A percentile compares a stretch with the other conserved stretches of the same genome.
Conservation (phyloP, 2,329 filamentous ascomycete genomes). For the Alternaria panax region DNA sequence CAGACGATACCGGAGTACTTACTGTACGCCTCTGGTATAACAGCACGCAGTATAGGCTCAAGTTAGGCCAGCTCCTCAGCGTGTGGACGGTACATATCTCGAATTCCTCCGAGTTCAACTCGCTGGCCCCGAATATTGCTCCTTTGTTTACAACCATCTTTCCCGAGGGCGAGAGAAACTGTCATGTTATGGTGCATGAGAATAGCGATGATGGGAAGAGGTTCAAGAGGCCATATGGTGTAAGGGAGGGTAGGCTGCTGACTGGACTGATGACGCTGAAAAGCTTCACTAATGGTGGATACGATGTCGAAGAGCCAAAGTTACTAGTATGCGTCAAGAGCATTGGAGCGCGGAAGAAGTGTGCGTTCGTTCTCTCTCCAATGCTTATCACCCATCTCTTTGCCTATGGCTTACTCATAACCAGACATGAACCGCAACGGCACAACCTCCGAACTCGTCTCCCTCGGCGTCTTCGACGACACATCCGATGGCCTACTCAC, state of each 20-base stretch:
- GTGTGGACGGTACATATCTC: slow-evolving; percentile 66
- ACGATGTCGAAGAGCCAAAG: slow-evolving; percentile 60
- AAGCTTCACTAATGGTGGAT: slow-evolving; percentile 62
- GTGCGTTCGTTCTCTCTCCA: slow-evolving; percentile 36
- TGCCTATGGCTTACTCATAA: not conserved
- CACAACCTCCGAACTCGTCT: slow-evolving; percentile 55
- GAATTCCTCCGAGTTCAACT: slow-evolving; percentile 52
- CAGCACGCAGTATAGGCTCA: slow-evolving; percentile 51
- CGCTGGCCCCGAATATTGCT: slow-evolving; percentile 54
- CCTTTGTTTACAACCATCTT: slow-evolving; percentile 64
- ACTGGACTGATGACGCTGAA: slow-evolving; percentile 64
- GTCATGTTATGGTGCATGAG: slow-evolving; percentile 63
- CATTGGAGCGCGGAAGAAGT: slow-evolving; percentile 60
- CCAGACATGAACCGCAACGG: slow-evolving; percentile 58
- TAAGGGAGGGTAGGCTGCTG: slow-evolving; percentile 44
- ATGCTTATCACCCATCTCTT: too few species aligned
- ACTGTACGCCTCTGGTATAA: slow-evolving; percentile 64
- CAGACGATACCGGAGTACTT: slow-evolving; percentile 63
- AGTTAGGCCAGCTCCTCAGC: slow-evolving; percentile 63
- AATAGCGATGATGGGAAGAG: slow-evolving; percentile 54
- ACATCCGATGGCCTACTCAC: slow-evolving; percentile 62
- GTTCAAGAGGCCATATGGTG: slow-evolving; percentile 58
- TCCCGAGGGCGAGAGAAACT: slow-evolving; percentile 62
- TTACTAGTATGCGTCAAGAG: slow-evolving; percentile 67
- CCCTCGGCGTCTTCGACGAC: slow-evolving; percentile 65